A percentile compares a stretch with the other conserved stretches of the same genome.
Evolutionary conservation across 2,329 filamentous ascomycete genomes (phyloP).

Genomic region (Plectosphaerella cucumerina): DNA sequence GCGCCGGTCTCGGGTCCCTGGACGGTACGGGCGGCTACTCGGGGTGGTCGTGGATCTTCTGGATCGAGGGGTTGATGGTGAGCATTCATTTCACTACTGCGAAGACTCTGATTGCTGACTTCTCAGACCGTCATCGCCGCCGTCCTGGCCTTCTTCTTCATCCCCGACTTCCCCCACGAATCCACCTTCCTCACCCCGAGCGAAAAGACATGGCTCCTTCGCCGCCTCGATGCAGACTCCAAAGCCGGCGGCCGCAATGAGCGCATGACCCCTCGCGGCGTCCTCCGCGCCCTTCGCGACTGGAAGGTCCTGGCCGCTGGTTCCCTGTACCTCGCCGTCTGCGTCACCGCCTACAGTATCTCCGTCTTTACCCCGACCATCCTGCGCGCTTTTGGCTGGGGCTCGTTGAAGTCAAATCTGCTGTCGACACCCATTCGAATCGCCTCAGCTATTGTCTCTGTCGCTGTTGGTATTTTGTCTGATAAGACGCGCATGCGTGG

Average conservation of each 20-base stretch:
- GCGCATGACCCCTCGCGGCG: conserved; percentile 21
- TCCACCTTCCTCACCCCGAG: conserved; percentile 11
- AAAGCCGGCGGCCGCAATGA: conserved; percentile 6
- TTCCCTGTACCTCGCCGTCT: conserved; percentile 20
- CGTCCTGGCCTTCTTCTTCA: conserved; percentile 10
- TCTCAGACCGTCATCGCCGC: background rate
- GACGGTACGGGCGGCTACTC: conserved; percentile 14
- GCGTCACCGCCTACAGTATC: conserved; percentile 22
- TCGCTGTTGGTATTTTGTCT: conserved; percentile 17
- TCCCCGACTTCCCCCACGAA: conserved; percentile 14
- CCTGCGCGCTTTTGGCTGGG: conserved; percentile 26
- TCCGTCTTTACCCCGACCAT: conserved; percentile 29
- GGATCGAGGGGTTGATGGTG: conserved; percentile 11
- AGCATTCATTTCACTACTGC: too few species aligned
- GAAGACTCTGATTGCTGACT: too few species aligned
- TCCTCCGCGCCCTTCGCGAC: conserved; percentile 52
- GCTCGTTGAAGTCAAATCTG: conserved; percentile 23
- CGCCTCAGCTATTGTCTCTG: conserved; percentile 26
- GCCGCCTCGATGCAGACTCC: conserved; percentile 13
- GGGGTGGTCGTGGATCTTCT: conserved; percentile 19
- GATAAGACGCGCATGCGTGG: conserved; percentile 17
- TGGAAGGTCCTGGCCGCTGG: conserved; percentile 40
- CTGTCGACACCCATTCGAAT: conserved; percentile 22
- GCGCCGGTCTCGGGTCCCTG: conserved; percentile 16
- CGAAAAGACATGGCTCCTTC: conserved; percentile 15